Evolutionary conservation across 768 basidiomycete genomes (phyloP), one percentile per base, ranked within the genome.

Genomic region (Rhodotorula paludigena): DNA sequence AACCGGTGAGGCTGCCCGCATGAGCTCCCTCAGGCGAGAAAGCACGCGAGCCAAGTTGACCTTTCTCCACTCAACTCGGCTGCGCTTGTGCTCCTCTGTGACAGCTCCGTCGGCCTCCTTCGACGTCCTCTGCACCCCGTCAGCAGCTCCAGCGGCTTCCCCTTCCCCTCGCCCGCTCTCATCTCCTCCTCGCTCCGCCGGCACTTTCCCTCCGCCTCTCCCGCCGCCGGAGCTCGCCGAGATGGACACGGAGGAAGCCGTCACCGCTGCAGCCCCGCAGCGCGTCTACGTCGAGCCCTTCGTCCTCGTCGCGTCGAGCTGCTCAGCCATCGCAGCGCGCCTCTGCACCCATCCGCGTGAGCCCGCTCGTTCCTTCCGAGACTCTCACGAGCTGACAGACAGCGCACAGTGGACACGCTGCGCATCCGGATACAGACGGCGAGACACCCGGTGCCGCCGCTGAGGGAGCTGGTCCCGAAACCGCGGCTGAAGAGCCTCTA

Each of bases 341-440:
- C 10, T 68, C 8, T 48, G 42, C 35, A 64, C 64, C 32, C 74
- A 75, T 64, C 74, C 74, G 58, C 63, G 74, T 74, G 25, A 42
- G 66, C 57, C 32, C 8, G 30, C 20, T 30, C 48, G 23, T 42
- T 32, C 57, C 28, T 30, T 16, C n/a, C 14, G 10, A 36, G 15
- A 9, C 36, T 4, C 2, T 14, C 11, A 5, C 5, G 21, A 55
- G 49, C 41, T 55, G 49, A 69, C 9, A 12, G 4, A 1, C 4
- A 2, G 7, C 4, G 16, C 0, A 21, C 53, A 75, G 74, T 75
- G 41, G 74, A 75, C 41, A 75, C 74, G 15, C 20, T 71, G 3
- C 42, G 74, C 18, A 72, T 75, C 15, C 48, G 72, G 32, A 60
- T 75, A 12, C 74, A 75, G 42, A 75, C 74, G 14, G 69, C 69